phyloP scores from a whole-genome alignment of 805 yeast species.

The Hanseniaspora singularis region DNA sequence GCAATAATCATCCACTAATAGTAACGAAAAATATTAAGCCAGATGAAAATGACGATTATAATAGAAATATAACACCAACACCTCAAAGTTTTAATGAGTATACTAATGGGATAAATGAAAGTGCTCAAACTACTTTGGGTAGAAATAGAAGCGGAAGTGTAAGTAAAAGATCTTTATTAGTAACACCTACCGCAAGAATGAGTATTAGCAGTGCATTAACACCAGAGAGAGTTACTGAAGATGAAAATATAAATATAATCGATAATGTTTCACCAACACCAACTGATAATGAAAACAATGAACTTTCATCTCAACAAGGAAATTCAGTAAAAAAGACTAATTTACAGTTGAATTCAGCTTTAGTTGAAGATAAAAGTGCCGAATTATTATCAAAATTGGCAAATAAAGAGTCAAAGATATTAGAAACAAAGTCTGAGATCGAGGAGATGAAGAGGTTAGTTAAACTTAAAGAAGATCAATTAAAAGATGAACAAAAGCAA shows the following conservation, averaged over 20 bases:
- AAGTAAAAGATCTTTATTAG: conserved; percentile 1
- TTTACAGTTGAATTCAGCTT: neutral
- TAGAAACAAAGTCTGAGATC: conserved; percentile 50
- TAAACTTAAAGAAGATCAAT: conserved; percentile 39
- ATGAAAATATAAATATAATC: too few species aligned
- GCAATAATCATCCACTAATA: conserved; percentile 4
- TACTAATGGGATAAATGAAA: neutral
- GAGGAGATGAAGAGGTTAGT: conserved; percentile 37
- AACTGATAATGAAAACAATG: neutral
- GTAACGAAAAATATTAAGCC: conserved; percentile 3
- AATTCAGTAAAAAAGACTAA: neutral
- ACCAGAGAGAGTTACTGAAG: too few species aligned
- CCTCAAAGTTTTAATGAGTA: too few species aligned
- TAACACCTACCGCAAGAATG: conserved; percentile 6
- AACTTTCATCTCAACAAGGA: neutral
- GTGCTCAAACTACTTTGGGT: neutral
- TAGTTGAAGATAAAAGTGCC: conserved; percentile 7
- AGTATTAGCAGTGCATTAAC: too few species aligned
- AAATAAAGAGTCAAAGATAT: conserved; percentile 52
- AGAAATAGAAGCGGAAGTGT: conserved; percentile 7
- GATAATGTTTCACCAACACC: too few species aligned
- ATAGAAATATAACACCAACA: conserved; percentile 13
- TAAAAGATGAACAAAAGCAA: conserved; percentile 33
- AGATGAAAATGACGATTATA: too few species aligned
- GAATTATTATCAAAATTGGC: conserved; percentile 33